Base-by-base conservation (phyloP, 306 rosid genomes). In the Betula pendula region DNA sequence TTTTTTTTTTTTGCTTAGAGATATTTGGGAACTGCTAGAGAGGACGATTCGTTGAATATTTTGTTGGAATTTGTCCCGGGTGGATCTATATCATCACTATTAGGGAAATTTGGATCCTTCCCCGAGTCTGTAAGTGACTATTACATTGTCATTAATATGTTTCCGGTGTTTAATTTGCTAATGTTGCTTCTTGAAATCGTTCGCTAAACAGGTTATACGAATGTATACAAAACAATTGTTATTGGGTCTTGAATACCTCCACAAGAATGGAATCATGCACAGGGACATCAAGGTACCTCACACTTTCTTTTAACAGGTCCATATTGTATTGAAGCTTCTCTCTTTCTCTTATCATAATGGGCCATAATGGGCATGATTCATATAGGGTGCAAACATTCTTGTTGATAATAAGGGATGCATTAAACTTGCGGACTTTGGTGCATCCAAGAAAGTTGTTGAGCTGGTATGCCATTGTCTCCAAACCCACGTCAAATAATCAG, bases 341-440 rank as follows among this genome's bases (percentile, higher is more conserved):
- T 77, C 50, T 43, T 19, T 53, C 17, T 73, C 74, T 52, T 50
- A 33, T 59, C 52, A 50, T 31, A 19, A 29, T 35, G 72, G 24
- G n/a, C 62, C 55, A 45, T 75, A 45, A 77, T 80, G 69, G 79
- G 24, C 7, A 63, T 81, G 70, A 55, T 80, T 77, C 76, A 75
- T 82, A 20, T 69, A 94, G 98, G 98, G 97, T 70, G 97, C 98
- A 83, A 94, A 94, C 81, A 94, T 94, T 82, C 96, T 94, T 43
- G 98, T 94, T 67, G 98, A 94, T 70, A 92, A 94, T 79, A 94
- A 94, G 75, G 98, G 98, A 73, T 92, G 96, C 80, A 94, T 94
- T 74, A 94, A 94, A 84, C 98, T 92, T 48, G 98, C 98, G 6
- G 98, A 94, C 84, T 94, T 94, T 71, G 97, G 97, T 75, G 98